Conservation (phyloP, 257 asterid species). For the Verbascum thapsus region DNA sequence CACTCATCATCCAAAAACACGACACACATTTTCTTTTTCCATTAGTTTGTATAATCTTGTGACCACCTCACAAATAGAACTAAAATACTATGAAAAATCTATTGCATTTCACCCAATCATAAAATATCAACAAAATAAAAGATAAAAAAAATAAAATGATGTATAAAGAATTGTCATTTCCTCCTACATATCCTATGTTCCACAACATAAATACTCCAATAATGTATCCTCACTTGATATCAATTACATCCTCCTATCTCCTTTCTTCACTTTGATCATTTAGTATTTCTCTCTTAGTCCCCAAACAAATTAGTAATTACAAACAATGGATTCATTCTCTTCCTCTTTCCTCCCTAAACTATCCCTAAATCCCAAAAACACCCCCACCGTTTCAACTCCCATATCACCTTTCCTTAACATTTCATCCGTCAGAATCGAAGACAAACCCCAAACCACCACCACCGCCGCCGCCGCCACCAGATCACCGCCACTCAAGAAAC, state of each 20-base stretch:
- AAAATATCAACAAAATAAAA: neutral
- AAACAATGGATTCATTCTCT: slow-evolving; percentile 55
- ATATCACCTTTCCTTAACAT: slow-evolving; percentile 22
- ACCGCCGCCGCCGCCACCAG: slow-evolving; percentile 27
- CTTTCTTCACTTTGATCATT: neutral
- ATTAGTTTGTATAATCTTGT: too few species aligned
- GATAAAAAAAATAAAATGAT: neutral
- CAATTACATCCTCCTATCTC: too few species aligned
- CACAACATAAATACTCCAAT: slow-evolving; percentile 14
- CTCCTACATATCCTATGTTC: neutral
- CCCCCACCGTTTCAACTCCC: slow-evolving; percentile 16
- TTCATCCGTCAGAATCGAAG: slow-evolving; percentile 45
- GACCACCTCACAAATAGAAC: too few species aligned
- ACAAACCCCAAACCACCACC: slow-evolving; percentile 38
- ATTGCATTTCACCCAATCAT: neutral
- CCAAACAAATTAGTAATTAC: too few species aligned
- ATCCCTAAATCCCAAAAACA: slow-evolving; percentile 25
- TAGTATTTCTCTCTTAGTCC: too few species aligned
- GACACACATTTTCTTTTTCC: too few species aligned
- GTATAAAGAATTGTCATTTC: slow-evolving; percentile 24
- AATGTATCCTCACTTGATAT: neutral
- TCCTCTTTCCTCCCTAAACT: slow-evolving; percentile 50
- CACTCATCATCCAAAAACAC: too few species aligned
- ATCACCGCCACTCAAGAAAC: too few species aligned
- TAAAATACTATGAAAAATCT: too few species aligned